Conservation (phyloP, 495 filamentous ascomycete species). For the Lentithecium fluviatile region DNA sequence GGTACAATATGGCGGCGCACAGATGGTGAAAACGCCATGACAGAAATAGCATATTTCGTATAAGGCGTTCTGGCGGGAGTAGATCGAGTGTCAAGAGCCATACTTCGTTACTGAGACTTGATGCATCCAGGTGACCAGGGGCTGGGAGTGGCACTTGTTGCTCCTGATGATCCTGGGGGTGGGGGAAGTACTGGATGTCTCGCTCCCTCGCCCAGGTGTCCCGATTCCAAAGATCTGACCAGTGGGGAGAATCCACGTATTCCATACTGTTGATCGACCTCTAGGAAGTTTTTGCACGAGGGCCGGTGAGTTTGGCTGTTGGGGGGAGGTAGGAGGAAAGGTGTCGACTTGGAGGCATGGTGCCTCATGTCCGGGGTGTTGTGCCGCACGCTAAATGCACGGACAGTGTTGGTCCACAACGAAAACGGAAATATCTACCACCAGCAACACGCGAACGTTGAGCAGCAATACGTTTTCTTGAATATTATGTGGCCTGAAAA, state of each 20-base stretch:
- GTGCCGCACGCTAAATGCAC: too few relatives aligned
- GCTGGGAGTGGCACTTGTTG: background rate
- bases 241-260: background rate
- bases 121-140: background rate
- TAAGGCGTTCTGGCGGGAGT: background rate
- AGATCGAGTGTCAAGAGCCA: background rate
- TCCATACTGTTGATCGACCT: background rate
- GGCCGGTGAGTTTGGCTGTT: background rate
- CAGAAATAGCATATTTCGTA: background rate
- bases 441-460: too few relatives aligned
- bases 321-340: background rate
- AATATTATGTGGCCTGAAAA: too few relatives aligned
- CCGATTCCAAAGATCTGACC: background rate
- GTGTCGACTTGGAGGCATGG: too few relatives aligned
- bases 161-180: background rate
- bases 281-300: background rate
- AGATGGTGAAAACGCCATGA: background rate
- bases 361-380: too few relatives aligned
- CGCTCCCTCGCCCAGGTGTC: background rate
- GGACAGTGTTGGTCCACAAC: too few relatives aligned
- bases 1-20: background rate
- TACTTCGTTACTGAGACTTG: background rate
- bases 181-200: background rate
- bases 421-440: too few relatives aligned
- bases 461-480: too few relatives aligned